Conservation (phyloP, 768 basidiomycete species). For the Auricularia cornea region DNA sequence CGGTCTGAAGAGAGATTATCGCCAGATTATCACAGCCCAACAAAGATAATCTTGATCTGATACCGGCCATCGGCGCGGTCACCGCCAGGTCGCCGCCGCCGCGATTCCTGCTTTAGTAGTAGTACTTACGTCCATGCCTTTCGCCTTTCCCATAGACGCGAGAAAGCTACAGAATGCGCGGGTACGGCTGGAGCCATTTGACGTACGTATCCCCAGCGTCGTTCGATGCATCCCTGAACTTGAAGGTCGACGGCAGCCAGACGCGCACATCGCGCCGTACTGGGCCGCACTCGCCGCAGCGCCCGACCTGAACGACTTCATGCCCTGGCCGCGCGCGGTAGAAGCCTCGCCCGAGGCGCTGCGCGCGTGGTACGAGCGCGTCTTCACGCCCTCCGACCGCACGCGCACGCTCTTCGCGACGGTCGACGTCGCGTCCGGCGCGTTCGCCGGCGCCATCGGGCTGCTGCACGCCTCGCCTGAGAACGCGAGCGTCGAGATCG, state of each 20-base stretch:
- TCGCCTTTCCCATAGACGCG: no score
- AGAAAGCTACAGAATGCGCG: not conserved
- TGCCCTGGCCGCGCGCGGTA: constrained; percentile 26
- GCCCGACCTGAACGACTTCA: constrained; percentile 4
- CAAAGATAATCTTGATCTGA: no score
- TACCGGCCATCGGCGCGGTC: no score
- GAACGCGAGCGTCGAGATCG: constrained; percentile 45
- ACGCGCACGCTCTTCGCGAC: constrained; percentile 43
- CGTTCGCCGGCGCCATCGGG: constrained; percentile 46
- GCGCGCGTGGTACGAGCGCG: constrained; percentile 26
- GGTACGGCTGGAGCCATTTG: no score
- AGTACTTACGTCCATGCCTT: no score
- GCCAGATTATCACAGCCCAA: no score
- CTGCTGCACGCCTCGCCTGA: constrained; percentile 35
- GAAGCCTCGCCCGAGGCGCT: constrained; percentile 35
- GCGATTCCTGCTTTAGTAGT: no score
- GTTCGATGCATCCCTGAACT: no score
- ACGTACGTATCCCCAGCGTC: no score
- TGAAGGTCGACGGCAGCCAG: not conserved
- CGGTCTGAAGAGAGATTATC: no score
- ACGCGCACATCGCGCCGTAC: constrained; percentile 21
- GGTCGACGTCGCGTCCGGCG: not conserved
- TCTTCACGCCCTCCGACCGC: constrained; percentile 24
- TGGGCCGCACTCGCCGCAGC: constrained; percentile 15
- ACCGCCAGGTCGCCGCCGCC: no score